Evolutionary conservation across 805 yeast genomes (phyloP), one percentile per base, ranked within the genome.

Genomic region (Hanseniaspora clermontiae): DNA sequence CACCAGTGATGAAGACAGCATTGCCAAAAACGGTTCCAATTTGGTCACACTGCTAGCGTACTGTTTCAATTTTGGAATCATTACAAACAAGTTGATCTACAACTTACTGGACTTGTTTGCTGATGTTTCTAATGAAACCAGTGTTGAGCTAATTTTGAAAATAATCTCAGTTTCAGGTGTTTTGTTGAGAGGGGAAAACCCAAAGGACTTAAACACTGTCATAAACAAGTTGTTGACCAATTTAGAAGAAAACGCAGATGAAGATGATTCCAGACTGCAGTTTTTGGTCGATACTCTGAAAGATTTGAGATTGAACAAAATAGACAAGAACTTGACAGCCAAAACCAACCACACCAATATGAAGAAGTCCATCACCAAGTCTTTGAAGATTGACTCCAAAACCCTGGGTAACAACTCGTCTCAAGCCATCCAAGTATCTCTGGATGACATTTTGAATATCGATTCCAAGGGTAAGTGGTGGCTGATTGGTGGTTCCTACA

Each of bases 401-500:
- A 46, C 62, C 6, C 20, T 53, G 20, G 57, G 57, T 31, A 58
- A 63, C 11, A 40, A 46, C 31, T 38, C 49, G 15, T 51, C 57
- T 15, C 97, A 93, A 55, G 86, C 98, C 1, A 74, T 93, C 29
- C 88, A 86, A 61, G 97, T 93, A 0, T 72, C 87, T 2, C 72
- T 91, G 20, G 82, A 80, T 48, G 99, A 93, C 70, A 88, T 93
- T 57, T 80, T 78, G 50, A 80, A 79, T 59, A 76, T 87, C 27
- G 86, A 83, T 14, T 79, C 83, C 0, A 80, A 81, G 61, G 99
- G 99, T 57, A 93, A 91, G 69, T 93, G 99, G 99, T 93, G 99
- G 99, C 74, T 93, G 36, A 91, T 93, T 34, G 99, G 99, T 51
- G 87, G 97, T 1, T 96, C 98, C 0, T 93, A 97, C 96, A 87